phyloP scores from a whole-genome alignment of 768 basidiomycete genomes.

The Lactarius pseudohatsudake region DNA sequence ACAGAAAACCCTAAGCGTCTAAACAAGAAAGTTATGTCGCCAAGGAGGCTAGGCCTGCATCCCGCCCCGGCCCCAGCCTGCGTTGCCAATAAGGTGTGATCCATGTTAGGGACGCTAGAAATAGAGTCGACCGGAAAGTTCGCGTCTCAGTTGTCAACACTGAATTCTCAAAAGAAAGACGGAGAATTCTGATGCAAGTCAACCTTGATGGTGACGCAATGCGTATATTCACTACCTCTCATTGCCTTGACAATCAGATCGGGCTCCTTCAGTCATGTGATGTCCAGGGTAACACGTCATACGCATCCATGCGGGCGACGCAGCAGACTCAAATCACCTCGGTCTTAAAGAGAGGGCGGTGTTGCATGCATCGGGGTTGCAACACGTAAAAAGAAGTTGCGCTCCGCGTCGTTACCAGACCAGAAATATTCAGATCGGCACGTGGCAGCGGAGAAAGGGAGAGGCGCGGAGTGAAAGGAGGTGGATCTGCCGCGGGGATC shows the following conservation, averaged over 20 bases:
- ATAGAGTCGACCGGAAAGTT: not conserved
- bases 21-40: constrained; percentile 8
- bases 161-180: not conserved
- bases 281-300: not conserved
- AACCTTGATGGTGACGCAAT: not conserved
- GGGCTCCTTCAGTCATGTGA: not conserved
- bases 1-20: constrained; percentile 12
- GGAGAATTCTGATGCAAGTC: not conserved
- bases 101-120: not conserved
- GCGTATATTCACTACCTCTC: constrained; percentile 3
- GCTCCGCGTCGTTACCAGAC: constrained; percentile 3
- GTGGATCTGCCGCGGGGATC: constrained; percentile 14
- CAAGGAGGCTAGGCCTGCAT: constrained; percentile 13
- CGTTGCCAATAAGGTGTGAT: not conserved
- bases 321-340: constrained; percentile 13
- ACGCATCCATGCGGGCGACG: not conserved
- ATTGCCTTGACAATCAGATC: constrained; percentile 14
- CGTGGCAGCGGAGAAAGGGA: not conserved
- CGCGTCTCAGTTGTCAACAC: not conserved
- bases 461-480: constrained; percentile 12
- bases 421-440: not conserved
- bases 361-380: constrained; percentile 17
- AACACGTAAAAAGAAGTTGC: not conserved
- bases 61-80: constrained; percentile 2
- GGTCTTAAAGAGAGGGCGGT: constrained; percentile 11